A percentile compares a stretch with the other conserved stretches of the same genome.
These are phyloP conservation scores for Sanghuangporus baumii DNA, from an alignment of 1,284 basidiomycete species.

Conservation along the genomic window DNA sequence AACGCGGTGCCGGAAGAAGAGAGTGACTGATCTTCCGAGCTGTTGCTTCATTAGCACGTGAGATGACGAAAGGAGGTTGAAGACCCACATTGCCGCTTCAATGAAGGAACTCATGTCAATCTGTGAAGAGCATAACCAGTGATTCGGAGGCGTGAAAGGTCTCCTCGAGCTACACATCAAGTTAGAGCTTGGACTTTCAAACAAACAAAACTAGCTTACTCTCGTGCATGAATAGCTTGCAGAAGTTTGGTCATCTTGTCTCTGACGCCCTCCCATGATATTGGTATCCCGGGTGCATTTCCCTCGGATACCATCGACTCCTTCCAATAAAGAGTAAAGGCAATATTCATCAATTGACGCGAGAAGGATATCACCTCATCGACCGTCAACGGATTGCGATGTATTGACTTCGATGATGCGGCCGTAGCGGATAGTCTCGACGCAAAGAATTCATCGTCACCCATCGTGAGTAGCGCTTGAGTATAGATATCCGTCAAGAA, in stretches of 20 bases:
- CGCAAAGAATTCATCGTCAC: slow-evolving; percentile 95
- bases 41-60: slow-evolving; percentile 21
- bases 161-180: slow-evolving; percentile 59
- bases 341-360: slow-evolving; percentile 69
- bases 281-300: slow-evolving; percentile 37
- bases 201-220: slow-evolving; percentile 47
- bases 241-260: slow-evolving; percentile 73
- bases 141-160: slow-evolving; percentile 73
- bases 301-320: slow-evolving; percentile 43
- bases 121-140: slow-evolving; percentile 82
- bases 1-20: slow-evolving; percentile 22
- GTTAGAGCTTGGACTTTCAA: neutral
- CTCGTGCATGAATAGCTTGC: slow-evolving; percentile 77
- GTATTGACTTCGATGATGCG: slow-evolving; percentile 22
- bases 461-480: slow-evolving; percentile 85
- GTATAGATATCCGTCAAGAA: slow-evolving; percentile 83
- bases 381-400: slow-evolving; percentile 71
- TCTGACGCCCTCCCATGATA: slow-evolving; percentile 59
- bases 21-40: slow-evolving; percentile 57
- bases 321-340: slow-evolving; percentile 77
- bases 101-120: slow-evolving; percentile 85
- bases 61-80: neutral
- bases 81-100: slow-evolving; percentile 77
- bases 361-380: slow-evolving; percentile 79
- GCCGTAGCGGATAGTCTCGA: slow-evolving; percentile 23